Base-by-base conservation (phyloP, 2,329 filamentous ascomycete species). In the Colletotrichum aenigma region DNA sequence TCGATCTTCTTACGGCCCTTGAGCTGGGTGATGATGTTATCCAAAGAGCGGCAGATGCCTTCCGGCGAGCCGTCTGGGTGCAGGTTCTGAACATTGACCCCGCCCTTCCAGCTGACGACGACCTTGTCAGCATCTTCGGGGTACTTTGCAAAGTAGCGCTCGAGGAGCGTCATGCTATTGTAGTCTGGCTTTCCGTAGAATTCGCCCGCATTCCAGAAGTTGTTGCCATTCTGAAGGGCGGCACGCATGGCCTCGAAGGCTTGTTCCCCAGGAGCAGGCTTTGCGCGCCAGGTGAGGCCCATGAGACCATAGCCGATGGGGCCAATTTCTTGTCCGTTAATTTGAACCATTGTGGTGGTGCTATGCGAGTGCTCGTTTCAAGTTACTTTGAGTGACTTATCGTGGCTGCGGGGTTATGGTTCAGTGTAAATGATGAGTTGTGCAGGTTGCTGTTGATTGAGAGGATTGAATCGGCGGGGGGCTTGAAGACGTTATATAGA, bases 61-160 rank as follows among this genome's bases (percentile, higher is more conserved):
- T 89, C 88, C 8, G 89, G 88, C 6, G 87, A 89, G 24, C 90
- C 88, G 79, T 93, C 88, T 0, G 88, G 86, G 2, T 68, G 70
- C 48, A 86, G 78, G 10, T 78, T 82, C 7, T 81, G 77, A 3
- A 82, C 74, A 58, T 88, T 81, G 36, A 86, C 48, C 9, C 87
- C 90, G 32, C 92, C 92, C 84, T 94, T 94, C 80, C 94, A 88
- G 79, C 87, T 88, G 62, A 94, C 83, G 13, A 93, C 87, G 12
- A 94, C 87, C 80, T 91, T 91, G 66, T 88, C 85, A 9, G 92
- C 91, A 77, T 94, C 90, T 76, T 92, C 90, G 2, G 93, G 92
- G 80, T 94, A 90, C 75, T 89, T 87, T 36, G 87, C 87, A 80
- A 94, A 93, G 84, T 94, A 94, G 30, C 87, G 85, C 76, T 90